Conservation (phyloP, 1,139 yeast genomes). For the Yamadazyma atmosphaerica region DNA sequence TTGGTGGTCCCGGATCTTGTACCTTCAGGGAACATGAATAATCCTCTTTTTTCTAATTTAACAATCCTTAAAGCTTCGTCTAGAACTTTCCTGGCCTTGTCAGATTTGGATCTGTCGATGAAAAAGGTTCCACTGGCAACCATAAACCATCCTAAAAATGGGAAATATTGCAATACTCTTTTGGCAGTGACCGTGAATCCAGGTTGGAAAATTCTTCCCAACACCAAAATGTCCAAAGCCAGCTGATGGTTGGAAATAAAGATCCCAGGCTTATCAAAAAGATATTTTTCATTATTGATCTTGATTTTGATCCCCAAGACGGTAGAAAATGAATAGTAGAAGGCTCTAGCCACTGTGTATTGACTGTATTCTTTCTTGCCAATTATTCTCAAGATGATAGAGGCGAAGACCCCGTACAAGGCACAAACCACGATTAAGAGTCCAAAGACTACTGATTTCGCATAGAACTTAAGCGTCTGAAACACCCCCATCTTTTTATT, state of each 20-base stretch:
- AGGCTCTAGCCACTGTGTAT: slow-evolving; percentile 86
- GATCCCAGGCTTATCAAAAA: slow-evolving; percentile 75
- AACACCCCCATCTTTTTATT: slow-evolving; percentile 3
- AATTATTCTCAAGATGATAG: slow-evolving; percentile 60
- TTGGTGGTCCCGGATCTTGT: slow-evolving; percentile 77
- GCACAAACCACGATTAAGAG: slow-evolving; percentile 60
- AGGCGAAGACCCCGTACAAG: slow-evolving; percentile 73
- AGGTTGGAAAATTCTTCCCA: slow-evolving; percentile 83
- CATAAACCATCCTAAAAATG: slow-evolving; percentile 98
- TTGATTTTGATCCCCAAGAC: slow-evolving; percentile 69
- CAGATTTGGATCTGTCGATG: slow-evolving; percentile 79
- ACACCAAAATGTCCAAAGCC: slow-evolving; percentile 74
- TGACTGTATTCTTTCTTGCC: slow-evolving; percentile 85
- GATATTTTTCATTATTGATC: slow-evolving; percentile 54
- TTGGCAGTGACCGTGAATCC: slow-evolving; percentile 94
- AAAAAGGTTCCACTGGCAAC: slow-evolving; percentile 85
- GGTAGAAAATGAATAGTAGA: slow-evolving; percentile 59
- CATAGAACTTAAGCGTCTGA: slow-evolving; percentile 42
- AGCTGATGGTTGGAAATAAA: slow-evolving; percentile 90
- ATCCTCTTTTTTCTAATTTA: slow-evolving; percentile 61
- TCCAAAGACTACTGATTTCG: slow-evolving; percentile 56
- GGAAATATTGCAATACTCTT: slow-evolving; percentile 76
- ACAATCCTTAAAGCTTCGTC: slow-evolving; percentile 65
- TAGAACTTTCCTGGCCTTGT: slow-evolving; percentile 72
- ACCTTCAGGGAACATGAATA: slow-evolving; percentile 93